Conservation (phyloP, 768 basidiomycete species). For the Auriscalpium orientale region DNA sequence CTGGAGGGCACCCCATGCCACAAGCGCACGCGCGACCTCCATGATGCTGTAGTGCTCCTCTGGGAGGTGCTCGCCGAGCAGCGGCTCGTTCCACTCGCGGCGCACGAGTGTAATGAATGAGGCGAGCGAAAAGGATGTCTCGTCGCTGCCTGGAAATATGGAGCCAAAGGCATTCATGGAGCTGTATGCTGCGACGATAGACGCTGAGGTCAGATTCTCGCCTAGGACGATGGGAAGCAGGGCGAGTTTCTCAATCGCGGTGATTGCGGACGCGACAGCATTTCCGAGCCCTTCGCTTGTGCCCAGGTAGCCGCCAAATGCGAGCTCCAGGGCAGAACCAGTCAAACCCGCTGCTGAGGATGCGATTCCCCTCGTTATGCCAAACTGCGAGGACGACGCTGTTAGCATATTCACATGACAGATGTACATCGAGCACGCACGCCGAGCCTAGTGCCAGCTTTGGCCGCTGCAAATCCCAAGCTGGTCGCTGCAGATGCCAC, state of each 20-base stretch:
- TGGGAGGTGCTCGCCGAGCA: constrained; percentile 44
- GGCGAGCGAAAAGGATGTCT: constrained; percentile 73
- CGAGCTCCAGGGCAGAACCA: constrained; percentile 53
- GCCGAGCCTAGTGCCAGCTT: constrained; percentile 59
- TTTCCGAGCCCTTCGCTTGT: constrained; percentile 50
- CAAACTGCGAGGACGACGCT: constrained; percentile 42
- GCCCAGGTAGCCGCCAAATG: constrained; percentile 55
- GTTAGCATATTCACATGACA: background rate
- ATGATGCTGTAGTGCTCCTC: constrained; percentile 54
- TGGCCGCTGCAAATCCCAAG: constrained; percentile 62
- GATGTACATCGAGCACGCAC: constrained; percentile 37
- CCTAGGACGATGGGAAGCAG: constrained; percentile 69
- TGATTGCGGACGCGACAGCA: constrained; percentile 53
- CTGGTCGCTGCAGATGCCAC: constrained; percentile 55
- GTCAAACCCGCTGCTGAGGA: constrained; percentile 51
- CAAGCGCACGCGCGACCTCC: constrained; percentile 60
- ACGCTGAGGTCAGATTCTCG: constrained; percentile 71
- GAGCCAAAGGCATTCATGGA: constrained; percentile 68
- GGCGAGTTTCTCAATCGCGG: constrained; percentile 61
- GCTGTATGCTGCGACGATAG: constrained; percentile 63
- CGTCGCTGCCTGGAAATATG: constrained; percentile 69
- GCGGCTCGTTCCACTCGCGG: constrained; percentile 62
- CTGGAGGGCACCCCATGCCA: constrained; percentile 77
- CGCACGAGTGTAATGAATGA: constrained; percentile 77
- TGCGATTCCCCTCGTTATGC: constrained; percentile 54